phyloP scores from a whole-genome alignment of 768 basidiomycete genomes.

The Boletus rubescentipes region DNA sequence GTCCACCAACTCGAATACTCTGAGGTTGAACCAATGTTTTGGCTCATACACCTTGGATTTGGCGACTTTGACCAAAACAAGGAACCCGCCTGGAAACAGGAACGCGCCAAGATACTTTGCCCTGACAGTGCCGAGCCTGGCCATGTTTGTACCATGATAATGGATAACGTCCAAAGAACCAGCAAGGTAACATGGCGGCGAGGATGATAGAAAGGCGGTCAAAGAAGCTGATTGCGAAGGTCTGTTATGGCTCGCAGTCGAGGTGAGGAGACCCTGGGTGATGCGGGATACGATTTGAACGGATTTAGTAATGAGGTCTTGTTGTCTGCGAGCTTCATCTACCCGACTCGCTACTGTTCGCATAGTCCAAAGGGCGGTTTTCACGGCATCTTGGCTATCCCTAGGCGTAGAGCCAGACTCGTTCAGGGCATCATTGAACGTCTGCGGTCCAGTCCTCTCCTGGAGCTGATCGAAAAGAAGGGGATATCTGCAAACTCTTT shows the following conservation, averaged over 20 bases:
- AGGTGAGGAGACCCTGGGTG: conserved; percentile 35
- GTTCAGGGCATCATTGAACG: neutral
- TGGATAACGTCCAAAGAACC: conserved; percentile 90
- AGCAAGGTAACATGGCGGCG: conserved; percentile 77
- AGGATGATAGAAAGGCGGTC: conserved; percentile 62
- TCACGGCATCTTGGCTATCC: conserved; percentile 16
- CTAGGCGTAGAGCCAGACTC: neutral
- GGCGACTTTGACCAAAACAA: conserved; percentile 83
- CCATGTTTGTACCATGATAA: conserved; percentile 47
- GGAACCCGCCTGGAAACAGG: conserved; percentile 81
- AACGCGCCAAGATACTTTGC: conserved; percentile 91
- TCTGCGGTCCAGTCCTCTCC: conserved; percentile 6
- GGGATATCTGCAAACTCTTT: conserved; percentile 94
- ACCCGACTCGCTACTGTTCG: conserved; percentile 72
- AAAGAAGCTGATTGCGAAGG: conserved; percentile 42
- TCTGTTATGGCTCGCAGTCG: conserved; percentile 26
- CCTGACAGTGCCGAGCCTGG: conserved; percentile 51
- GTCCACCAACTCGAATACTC: conserved; percentile 69
- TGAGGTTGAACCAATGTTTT: conserved; percentile 82
- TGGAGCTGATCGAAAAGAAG: conserved; percentile 78
- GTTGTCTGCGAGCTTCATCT: conserved; percentile 72
- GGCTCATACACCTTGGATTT: conserved; percentile 84
- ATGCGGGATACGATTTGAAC: conserved; percentile 70
- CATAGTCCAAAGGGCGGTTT: conserved; percentile 67
- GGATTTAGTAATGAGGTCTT: conserved; percentile 65